phyloP scores from a whole-genome alignment of 805 yeast genomes.

The Schizosaccharomyces cryophilus region DNA sequence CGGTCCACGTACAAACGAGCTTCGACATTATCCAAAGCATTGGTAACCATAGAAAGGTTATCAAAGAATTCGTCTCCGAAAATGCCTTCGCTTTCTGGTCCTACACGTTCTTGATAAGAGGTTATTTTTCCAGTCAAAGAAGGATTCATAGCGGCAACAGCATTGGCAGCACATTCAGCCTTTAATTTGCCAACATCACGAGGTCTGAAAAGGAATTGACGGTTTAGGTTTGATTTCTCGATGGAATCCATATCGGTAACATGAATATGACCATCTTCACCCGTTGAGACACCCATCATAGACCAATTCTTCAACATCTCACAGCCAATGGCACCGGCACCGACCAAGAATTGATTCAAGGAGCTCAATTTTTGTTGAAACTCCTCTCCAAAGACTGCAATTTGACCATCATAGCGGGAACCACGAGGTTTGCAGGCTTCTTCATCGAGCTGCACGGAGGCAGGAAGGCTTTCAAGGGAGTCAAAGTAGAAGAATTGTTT shows the following conservation, averaged over 20 bases:
- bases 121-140: slow-evolving; percentile 55
- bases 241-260: slow-evolving; percentile 89
- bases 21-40: slow-evolving; percentile 91
- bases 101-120: slow-evolving; percentile 65
- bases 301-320: slow-evolving; percentile 98
- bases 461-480: slow-evolving; percentile 73
- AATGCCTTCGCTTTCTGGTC: slow-evolving; percentile 70
- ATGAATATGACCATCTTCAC: slow-evolving; percentile 59
- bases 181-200: slow-evolving; percentile 81
- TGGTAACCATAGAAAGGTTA: slow-evolving; percentile 65
- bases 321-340: slow-evolving; percentile 98
- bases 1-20: slow-evolving; percentile 95
- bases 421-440: slow-evolving; percentile 51
- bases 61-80: slow-evolving; percentile 75
- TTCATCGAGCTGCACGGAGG: slow-evolving; percentile 26
- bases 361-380: slow-evolving; percentile 54
- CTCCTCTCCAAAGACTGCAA: slow-evolving; percentile 72
- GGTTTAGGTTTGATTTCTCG: slow-evolving; percentile 83
- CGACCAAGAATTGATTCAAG: slow-evolving; percentile 69
- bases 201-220: slow-evolving; percentile 88
- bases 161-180: slow-evolving; percentile 71
- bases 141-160: slow-evolving; percentile 69
- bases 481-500: slow-evolving; percentile 85
- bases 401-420: slow-evolving; percentile 80
- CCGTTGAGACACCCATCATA: slow-evolving; percentile 80